Base-by-base conservation (phyloP, 129 eudicot species). In the Artemisia annua region DNA sequence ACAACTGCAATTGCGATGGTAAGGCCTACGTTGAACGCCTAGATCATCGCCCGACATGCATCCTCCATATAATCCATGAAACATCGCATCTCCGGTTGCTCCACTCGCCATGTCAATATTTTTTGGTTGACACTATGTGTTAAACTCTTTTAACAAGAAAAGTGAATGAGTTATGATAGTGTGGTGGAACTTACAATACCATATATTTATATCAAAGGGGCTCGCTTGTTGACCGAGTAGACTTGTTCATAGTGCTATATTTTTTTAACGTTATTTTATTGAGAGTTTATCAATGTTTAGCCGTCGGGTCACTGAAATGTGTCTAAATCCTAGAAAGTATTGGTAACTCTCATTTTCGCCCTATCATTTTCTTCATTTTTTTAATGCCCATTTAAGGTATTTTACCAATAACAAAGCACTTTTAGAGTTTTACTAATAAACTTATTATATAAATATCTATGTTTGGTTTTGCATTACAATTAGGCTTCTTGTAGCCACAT, bases 1-100 rank as follows among this genome's bases (percentile, higher is more conserved):
- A 66, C 96, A 86, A 15, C 80, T 75, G 71, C 96, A 89, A 43
- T 89, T 89, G 7, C 76, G 75, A 35, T 89, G 96, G 54, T 89
- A 89, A 0, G 96, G 96, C 48, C 96, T 71, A 58, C 77, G 60
- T 22, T 48, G 70, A 50, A 76, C 65, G 15, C 71, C 79, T 79
- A 51, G 44, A 39, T 83, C 85, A 7, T 73, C 63, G 32, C 72
- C 73, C 8, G 85, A 74, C 30, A 89, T 84, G 73, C 87, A 86
- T 16, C 85, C 88, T 10, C 75, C 79, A 1, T 67, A 68, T 63
- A 66, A 69, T 12, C 82, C 67, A 13, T 70, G 84, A 76, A 85
- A 64, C 43, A 73, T 69, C 54, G 79, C 81, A 56, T 73, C 85
- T 73, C 88, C 88, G 54, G 73, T 77, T 1, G 80, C 83, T 74